phyloP scores from a whole-genome alignment of 2,329 filamentous ascomycete genomes.

The Celoporthe dispersa region DNA sequence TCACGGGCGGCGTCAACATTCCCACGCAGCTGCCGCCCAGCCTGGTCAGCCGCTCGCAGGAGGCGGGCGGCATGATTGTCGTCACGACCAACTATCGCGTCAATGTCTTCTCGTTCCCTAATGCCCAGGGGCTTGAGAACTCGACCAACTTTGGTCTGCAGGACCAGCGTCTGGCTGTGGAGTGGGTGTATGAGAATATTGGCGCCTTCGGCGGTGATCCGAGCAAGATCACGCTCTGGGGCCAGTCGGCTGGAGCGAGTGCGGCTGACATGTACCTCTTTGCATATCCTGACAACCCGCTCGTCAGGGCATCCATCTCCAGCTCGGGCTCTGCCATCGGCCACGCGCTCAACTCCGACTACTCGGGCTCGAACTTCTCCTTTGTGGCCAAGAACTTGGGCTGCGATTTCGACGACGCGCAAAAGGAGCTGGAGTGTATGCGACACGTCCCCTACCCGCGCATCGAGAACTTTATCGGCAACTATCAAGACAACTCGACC shows the following conservation, averaged over 20 bases:
- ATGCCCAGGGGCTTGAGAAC: conserved; percentile 34
- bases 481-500: conserved; percentile 32
- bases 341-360: conserved; percentile 22
- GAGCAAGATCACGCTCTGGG: conserved; percentile 41
- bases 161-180: conserved; percentile 34
- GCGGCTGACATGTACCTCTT: conserved; percentile 35
- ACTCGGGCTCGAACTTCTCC: conserved; percentile 36
- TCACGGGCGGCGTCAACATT: conserved; percentile 41
- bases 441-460: conserved; percentile 33
- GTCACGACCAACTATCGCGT: conserved; percentile 42
- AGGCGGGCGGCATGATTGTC: conserved; percentile 41
- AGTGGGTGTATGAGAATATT: conserved; percentile 47
- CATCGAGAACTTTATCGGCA: conserved; percentile 37
- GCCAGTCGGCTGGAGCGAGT: conserved; percentile 36
- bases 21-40: conserved; percentile 45
- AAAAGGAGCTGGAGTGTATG: conserved; percentile 38
- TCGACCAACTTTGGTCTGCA: conserved; percentile 28
- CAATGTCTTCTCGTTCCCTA: conserved; percentile 36
- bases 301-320: conserved; percentile 29
- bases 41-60: conserved; percentile 45
- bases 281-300: conserved; percentile 35
- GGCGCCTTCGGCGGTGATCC: conserved; percentile 46
- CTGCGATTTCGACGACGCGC: conserved; percentile 34
- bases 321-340: conserved; percentile 31
- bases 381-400: conserved; percentile 38